Percentiles rank a stretch among this genome's conserved stretches.
Evolutionary conservation across 1,139 yeast genomes (phyloP).

Genomic region (Kazachstania sp.): DNA sequence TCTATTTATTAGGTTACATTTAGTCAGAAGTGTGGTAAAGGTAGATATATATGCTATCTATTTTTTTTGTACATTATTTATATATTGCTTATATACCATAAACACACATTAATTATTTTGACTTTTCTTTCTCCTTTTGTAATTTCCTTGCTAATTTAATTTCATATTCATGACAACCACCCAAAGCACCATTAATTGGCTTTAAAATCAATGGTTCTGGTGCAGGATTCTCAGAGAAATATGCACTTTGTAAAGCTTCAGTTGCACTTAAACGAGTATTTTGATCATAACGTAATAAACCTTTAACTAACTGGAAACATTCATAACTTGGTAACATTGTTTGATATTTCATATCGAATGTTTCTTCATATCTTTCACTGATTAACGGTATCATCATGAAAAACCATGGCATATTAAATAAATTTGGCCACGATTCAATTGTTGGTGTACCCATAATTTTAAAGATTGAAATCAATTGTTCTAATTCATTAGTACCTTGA

Average conservation of each 20-base stretch:
- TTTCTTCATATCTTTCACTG: slow-evolving; percentile 32
- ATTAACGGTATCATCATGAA: slow-evolving; percentile 62
- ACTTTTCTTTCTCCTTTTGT: slow-evolving; percentile 37
- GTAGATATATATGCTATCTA: neutral
- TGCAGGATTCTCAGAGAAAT: slow-evolving; percentile 61
- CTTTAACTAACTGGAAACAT: slow-evolving; percentile 57
- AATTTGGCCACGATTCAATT: slow-evolving; percentile 66
- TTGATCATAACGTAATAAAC: slow-evolving; percentile 64
- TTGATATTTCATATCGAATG: slow-evolving; percentile 43
- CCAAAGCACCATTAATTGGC: slow-evolving; percentile 46
- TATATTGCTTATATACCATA: neutral
- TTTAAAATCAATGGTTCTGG: slow-evolving; percentile 52
- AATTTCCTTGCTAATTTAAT: slow-evolving; percentile 58
- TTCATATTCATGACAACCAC: slow-evolving; percentile 96
- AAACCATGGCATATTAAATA: slow-evolving; percentile 81
- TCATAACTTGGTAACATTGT: slow-evolving; percentile 41
- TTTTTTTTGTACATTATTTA: neutral
- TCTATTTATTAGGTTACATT: too few relatives aligned
- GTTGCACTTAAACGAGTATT: slow-evolving; percentile 50
- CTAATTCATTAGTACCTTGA: slow-evolving; percentile 82
- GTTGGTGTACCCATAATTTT: slow-evolving; percentile 84
- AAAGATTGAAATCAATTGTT: slow-evolving; percentile 70
- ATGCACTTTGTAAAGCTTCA: slow-evolving; percentile 55
- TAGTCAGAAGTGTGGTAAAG: too few relatives aligned
- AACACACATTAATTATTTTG: neutral